Conservation (phyloP, 176 grass and related monocot species). For the Tillandsia leiboldiana region DNA sequence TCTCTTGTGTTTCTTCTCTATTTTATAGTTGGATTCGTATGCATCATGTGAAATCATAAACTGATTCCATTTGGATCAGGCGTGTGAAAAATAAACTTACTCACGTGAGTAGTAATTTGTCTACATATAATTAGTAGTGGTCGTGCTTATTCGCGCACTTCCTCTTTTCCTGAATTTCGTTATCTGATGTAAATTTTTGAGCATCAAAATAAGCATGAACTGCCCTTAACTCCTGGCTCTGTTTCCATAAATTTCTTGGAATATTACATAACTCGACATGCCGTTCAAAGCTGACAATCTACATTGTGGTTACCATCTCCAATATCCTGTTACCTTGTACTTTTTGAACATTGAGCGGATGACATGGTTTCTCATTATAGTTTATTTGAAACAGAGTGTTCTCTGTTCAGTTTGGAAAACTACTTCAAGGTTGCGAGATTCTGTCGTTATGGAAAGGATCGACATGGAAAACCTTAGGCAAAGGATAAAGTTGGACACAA, state of each 20-base stretch:
- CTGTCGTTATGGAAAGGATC: slow-evolving; percentile 52
- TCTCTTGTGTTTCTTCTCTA: not conserved
- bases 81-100: no score
- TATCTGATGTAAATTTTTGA: not conserved
- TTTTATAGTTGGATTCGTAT: no score
- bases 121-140: no score
- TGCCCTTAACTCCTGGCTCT: not conserved
- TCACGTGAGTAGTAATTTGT: no score
- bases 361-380: slow-evolving; percentile 15
- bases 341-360: slow-evolving; percentile 1
- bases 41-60: no score
- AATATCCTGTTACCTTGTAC: not conserved
- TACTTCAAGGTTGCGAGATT: slow-evolving; percentile 43
- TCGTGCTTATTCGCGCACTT: no score
- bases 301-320: not conserved
- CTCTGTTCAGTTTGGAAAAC: slow-evolving; percentile 59
- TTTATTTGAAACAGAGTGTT: slow-evolving; percentile 45
- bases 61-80: no score
- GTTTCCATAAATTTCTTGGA: not conserved
- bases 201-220: not conserved
- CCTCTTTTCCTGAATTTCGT: no score
- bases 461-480: slow-evolving; percentile 39
- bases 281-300: not conserved
- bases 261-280: no score
- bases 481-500: slow-evolving; percentile 41